Conservation (phyloP, 2,329 filamentous ascomycete species). For the Grosmannia serpens region DNA sequence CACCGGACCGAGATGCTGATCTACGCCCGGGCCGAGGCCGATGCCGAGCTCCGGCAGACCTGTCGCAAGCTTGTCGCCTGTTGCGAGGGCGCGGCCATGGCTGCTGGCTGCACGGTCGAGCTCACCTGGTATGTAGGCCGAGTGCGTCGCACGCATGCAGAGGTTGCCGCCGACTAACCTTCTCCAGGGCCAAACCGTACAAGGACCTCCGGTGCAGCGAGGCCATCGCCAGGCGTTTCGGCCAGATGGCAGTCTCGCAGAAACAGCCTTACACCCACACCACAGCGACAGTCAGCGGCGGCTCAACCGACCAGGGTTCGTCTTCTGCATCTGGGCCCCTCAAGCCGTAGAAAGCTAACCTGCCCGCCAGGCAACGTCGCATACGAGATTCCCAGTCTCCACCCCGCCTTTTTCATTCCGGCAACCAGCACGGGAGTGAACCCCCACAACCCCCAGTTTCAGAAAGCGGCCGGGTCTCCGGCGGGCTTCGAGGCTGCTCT, state of each 20-base stretch:
- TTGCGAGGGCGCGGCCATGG: conserved; percentile 23
- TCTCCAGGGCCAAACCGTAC: conserved; percentile 3
- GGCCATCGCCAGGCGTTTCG: neutral
- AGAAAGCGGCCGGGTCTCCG: neutral
- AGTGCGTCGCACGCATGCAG: conserved; percentile 8
- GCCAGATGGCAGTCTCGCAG: neutral
- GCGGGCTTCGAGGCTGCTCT: neutral
- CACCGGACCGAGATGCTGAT: conserved; percentile 29
- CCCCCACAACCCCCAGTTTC: neutral
- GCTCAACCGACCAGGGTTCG: neutral
- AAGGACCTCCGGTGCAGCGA: neutral
- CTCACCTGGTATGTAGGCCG: conserved; percentile 12
- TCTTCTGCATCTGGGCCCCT: neutral
- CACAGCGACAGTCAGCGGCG: neutral
- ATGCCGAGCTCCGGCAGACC: conserved; percentile 20
- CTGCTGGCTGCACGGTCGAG: conserved; percentile 22
- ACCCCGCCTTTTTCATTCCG: neutral
- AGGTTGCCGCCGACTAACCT: conserved; percentile 13
- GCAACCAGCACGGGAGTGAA: neutral
- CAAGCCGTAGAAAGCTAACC: neutral
- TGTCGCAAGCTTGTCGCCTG: conserved; percentile 21
- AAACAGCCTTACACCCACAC: neutral
- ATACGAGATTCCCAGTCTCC: neutral
- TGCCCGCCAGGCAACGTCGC: neutral
- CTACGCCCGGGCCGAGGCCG: conserved; percentile 30